phyloP scores from a whole-genome alignment of 306 rosid species.

The Trifolium pratense region DNA sequence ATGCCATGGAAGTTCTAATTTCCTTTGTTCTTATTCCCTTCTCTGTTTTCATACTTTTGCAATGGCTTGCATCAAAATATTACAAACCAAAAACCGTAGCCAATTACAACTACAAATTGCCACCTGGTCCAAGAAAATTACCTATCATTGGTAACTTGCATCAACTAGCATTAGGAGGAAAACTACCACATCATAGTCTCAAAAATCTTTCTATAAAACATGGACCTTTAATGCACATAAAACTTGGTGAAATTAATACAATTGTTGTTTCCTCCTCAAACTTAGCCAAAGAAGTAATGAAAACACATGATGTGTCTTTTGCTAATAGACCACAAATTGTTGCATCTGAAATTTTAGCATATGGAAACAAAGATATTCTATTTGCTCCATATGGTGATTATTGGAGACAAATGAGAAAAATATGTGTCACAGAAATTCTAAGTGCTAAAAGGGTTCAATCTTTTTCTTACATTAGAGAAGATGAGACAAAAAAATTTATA shows the following conservation, averaged over 20 bases:
- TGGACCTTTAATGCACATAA: background rate
- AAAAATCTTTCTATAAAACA: background rate
- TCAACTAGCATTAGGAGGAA: slow-evolving; percentile 12
- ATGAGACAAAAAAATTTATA: background rate
- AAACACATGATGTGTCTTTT: slow-evolving; percentile 34
- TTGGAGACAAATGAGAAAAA: slow-evolving; percentile 21
- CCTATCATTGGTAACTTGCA: slow-evolving; percentile 38
- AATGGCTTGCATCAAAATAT: slow-evolving; percentile 20
- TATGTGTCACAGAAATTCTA: background rate
- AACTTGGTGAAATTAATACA: slow-evolving; percentile 28
- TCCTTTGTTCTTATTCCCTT: background rate
- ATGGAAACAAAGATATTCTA: background rate
- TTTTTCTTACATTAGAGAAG: slow-evolving; percentile 12
- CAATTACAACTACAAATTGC: slow-evolving; percentile 21
- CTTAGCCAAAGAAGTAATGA: slow-evolving; percentile 31
- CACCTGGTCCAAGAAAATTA: slow-evolving; percentile 36
- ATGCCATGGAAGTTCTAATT: background rate
- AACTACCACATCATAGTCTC: slow-evolving; percentile 27
- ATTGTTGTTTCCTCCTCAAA: slow-evolving; percentile 12
- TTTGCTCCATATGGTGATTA: slow-evolving; percentile 18
- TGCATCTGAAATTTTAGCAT: background rate
- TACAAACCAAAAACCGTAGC: background rate
- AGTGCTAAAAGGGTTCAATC: slow-evolving; percentile 16
- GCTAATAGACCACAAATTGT: slow-evolving; percentile 9
- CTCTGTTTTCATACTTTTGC: background rate